Evolutionary conservation across 2,329 filamentous ascomycete genomes (phyloP), one percentile per base, ranked within the genome.

Genomic region (Xylariaceae sp.): DNA sequence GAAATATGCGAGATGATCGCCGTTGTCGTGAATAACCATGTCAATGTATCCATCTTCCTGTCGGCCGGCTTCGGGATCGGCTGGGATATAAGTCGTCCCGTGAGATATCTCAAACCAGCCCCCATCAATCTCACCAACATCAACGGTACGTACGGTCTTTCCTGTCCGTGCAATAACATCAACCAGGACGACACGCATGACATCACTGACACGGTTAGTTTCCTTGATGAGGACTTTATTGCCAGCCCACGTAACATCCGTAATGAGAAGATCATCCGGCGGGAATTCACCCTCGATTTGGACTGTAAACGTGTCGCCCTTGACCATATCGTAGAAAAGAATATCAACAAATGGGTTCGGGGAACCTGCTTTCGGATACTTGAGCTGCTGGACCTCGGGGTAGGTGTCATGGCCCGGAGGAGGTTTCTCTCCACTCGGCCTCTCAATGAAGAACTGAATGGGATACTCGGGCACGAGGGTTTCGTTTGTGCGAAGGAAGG

Each of bases 101-200:
- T 96, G 88, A 0, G 91, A 90, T 48, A 96, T 90, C 75, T 99
- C 94, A 68, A 97, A 93, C 94, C 94, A 99, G 39, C 94, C 95
- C 18, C 92, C 92, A 72, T 99, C 94, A n/a, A 97, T 80, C 59
- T 88, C 81, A 64, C 86, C 84, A 53, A 97, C 85, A 72, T 99
- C 86, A 53, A 90, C 83, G 17, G 86, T 88, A 64, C 93, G 83
- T 52, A 97, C 86, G 0, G 89, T 88, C 73, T 88, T 89, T 35
- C 90, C 92, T 17, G 83, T 86, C 52, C 91, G 87, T 2, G 80
- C 77, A 18, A 78, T 76, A 4, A 94, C 89, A 71, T 99, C 90
- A 57, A 97, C 86, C 4, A 97, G 80, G 5, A 96, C 86, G 30
- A 97, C 86, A 64, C 90, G 91, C 71, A 97, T 82, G n/a, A 91